Conservation (phyloP, 2,329 filamentous ascomycete genomes). For the Fusarium sp. region DNA sequence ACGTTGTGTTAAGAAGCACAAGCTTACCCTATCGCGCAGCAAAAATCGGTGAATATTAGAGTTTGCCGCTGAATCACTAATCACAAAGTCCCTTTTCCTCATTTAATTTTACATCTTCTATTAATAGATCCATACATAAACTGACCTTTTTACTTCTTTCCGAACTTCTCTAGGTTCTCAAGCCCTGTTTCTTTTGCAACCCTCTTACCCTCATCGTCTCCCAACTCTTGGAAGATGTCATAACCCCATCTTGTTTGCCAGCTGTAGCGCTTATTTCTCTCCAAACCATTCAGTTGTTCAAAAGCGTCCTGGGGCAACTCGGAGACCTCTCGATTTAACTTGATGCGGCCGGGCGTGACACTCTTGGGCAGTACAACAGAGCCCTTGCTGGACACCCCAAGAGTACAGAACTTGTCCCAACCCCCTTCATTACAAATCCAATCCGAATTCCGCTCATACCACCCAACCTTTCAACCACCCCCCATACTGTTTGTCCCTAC, state of each 20-base stretch:
- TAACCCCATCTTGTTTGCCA: conserved; percentile 22
- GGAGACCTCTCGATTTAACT: conserved; percentile 56
- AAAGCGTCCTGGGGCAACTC: conserved; percentile 16
- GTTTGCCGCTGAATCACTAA: not conserved
- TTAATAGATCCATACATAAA: too few relatives aligned
- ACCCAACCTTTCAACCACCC: too few relatives aligned
- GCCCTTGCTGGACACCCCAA: conserved; percentile 67
- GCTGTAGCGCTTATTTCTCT: conserved; percentile 29
- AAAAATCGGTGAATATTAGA: not conserved
- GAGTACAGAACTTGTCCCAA: conserved; percentile 64
- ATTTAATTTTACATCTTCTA: too few relatives aligned
- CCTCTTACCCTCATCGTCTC: conserved; percentile 2
- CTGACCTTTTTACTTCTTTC: not conserved
- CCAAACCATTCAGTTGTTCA: conserved; percentile 13
- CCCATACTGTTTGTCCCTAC: too few relatives aligned
- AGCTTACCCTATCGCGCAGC: not conserved
- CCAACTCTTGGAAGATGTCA: conserved; percentile 29
- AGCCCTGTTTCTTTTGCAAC: conserved; percentile 10
- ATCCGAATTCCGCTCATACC: too few relatives aligned
- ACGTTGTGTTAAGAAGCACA: not conserved
- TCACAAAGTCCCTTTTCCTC: too few relatives aligned
- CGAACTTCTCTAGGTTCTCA: conserved; percentile 17
- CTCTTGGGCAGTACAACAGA: conserved; percentile 67
- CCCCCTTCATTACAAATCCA: too few relatives aligned
- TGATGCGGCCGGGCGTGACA: conserved; percentile 64